Evolutionary conservation across 106 monocot genomes (phyloP), one percentile per base, ranked within the genome.

Genomic region (Platanthera zijinensis): DNA sequence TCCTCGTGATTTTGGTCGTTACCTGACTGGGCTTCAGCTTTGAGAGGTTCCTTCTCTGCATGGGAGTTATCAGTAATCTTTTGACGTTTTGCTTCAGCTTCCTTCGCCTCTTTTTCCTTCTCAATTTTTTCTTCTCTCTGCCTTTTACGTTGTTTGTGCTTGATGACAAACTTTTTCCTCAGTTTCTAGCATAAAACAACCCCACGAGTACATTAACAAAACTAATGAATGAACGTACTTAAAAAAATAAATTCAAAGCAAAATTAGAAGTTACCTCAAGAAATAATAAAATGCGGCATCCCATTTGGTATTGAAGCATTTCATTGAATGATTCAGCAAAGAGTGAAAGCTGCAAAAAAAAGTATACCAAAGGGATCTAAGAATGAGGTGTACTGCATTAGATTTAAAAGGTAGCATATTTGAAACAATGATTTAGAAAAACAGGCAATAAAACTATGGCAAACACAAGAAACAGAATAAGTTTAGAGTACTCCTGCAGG

Each of bases 221-320:
- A 6, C 49, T 10, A 74, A 75, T 8, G 39, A 13, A 15, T 50
- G 25, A 3, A 66, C 10, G 66, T 30, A 39, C 39, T 39, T 39
- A 30, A 62, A 66, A 32, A 25, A 66, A 30, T 30, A 63, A 12
- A 73, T 49, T 49, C 4, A 52, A 73, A 22, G 25, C 15, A 21
- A 74, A 14, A 74, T 15, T 32, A 45, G 12, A 57, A 5, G 11
- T 17, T 89, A 99, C 99, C 91, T 94, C 86, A 77, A 99, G 92
- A 84, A 94, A 99, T 22, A 84, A 83, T 51, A 99, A 80, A 52
- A 99, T 71, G 6, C 85, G 84, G 57, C 90, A 90, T 8, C 94
- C 99, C 99, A 99, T 99, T 78, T 94, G 78, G 77, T 92, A 92
- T 71, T 99, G 99, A 72, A 99, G 83, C 99, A 99, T 89, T 83